These are phyloP conservation scores for Helotiales sp. DNA, from an alignment of 2,329 filamentous ascomycete genomes.

Conservation along the genomic window DNA sequence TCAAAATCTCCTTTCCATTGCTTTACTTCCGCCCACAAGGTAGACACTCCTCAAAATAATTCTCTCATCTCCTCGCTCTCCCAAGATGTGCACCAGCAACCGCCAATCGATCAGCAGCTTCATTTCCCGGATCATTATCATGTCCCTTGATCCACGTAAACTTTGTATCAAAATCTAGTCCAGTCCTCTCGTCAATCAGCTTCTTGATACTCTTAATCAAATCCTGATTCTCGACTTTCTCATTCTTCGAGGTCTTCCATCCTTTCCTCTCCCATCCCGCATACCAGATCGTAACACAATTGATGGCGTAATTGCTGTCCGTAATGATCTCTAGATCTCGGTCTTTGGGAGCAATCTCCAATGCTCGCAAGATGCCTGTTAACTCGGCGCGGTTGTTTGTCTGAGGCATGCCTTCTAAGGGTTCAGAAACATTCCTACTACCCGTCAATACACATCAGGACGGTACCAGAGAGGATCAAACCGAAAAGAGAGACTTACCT, in stretches of 20 bases:
- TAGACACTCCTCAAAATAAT: too few species aligned
- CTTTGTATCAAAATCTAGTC: slow-evolving; percentile 58
- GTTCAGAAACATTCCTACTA: slow-evolving; percentile 50
- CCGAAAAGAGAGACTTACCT: slow-evolving; percentile 41
- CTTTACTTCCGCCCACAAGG: too few species aligned
- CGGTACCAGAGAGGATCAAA: not conserved
- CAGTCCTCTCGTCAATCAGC: slow-evolving; percentile 68
- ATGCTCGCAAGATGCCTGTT: slow-evolving; percentile 79
- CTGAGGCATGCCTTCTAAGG: slow-evolving; percentile 50
- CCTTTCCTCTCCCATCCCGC: slow-evolving; percentile 70
- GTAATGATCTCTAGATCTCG: slow-evolving; percentile 75
- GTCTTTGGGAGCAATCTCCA: slow-evolving; percentile 70
- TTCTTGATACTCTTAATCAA: slow-evolving; percentile 71
- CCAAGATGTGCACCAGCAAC: slow-evolving; percentile 56
- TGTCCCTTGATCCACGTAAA: slow-evolving; percentile 95
- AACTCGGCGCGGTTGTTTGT: slow-evolving; percentile 98
- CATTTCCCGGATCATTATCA: slow-evolving; percentile 69
- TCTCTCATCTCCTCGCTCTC: not conserved
- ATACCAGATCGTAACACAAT: slow-evolving; percentile 86
- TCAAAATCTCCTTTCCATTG: too few species aligned
- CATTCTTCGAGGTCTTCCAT: slow-evolving; percentile 74
- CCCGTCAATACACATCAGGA: not conserved
- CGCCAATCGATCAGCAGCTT: slow-evolving; percentile 77
- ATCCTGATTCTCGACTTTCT: slow-evolving; percentile 83
- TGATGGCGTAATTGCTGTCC: slow-evolving; percentile 90